phyloP scores from a whole-genome alignment of 495 filamentous ascomycete species.

The Parmelia sp. region DNA sequence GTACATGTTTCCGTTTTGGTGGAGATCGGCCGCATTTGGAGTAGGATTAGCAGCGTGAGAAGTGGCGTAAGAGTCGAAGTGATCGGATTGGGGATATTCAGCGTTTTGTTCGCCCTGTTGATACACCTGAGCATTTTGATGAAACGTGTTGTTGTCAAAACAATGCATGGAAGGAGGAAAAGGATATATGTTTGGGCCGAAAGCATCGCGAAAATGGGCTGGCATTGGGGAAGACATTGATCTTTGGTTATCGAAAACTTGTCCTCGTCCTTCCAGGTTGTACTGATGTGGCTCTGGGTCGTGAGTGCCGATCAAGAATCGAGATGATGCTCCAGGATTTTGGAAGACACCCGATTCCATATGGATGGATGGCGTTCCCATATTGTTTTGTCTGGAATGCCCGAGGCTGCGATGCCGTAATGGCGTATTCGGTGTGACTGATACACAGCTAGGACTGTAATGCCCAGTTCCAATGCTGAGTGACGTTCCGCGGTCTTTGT shows the following conservation, averaged over 20 bases:
- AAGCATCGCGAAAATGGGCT: background rate
- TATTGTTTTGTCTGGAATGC: background rate
- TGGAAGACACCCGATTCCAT: background rate
- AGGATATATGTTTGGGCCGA: background rate
- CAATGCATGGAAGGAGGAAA: background rate
- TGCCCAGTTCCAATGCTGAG: background rate
- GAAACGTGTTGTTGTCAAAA: background rate
- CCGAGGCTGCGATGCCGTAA: background rate
- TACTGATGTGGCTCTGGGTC: background rate
- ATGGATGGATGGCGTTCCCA: background rate
- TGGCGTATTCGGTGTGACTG: background rate
- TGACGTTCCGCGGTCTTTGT: background rate
- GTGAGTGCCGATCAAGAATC: background rate
- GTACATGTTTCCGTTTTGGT: slow-evolving; percentile 27
- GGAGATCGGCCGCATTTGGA: slow-evolving; percentile 16
- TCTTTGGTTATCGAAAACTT: background rate
- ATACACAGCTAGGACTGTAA: background rate
- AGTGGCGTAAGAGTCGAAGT: slow-evolving; percentile 23
- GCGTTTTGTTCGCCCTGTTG: slow-evolving; percentile 20
- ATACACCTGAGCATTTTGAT: slow-evolving; percentile 7
- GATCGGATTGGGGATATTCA: slow-evolving; percentile 15
- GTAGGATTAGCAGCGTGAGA: slow-evolving; percentile 23
- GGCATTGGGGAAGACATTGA: background rate
- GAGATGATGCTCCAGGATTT: background rate
- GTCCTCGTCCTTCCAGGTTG: background rate